Percentiles rank a stretch among this genome's conserved stretches.
Evolutionary conservation across 2,329 filamentous ascomycete genomes (phyloP).

Genomic region (Metarhizium robertsii): DNA sequence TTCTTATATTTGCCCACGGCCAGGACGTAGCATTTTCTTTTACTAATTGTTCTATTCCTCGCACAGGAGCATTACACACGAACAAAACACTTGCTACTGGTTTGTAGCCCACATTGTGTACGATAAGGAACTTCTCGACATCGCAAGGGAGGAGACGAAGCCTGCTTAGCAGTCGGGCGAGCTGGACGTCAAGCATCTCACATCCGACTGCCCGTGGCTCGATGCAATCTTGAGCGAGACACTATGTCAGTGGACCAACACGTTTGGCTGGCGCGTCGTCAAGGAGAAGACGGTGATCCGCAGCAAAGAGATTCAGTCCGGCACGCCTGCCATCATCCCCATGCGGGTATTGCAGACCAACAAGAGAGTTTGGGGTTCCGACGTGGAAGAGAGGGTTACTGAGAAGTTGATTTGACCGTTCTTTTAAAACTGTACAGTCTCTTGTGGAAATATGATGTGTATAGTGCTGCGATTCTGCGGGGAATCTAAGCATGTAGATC

Average conservation of each 20-base stretch:
- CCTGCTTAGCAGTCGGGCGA: neutral
- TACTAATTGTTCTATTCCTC: too few species aligned
- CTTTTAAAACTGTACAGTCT: too few species aligned
- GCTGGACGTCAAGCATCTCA: neutral
- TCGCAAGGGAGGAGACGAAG: neutral
- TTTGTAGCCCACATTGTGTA: neutral
- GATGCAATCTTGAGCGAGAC: neutral
- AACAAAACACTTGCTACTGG: constrained; percentile 1
- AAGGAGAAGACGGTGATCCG: neutral
- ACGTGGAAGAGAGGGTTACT: neutral
- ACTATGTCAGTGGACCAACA: neutral
- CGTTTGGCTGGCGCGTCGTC: neutral
- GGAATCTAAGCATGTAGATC: too few species aligned
- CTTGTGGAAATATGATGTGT: too few species aligned
- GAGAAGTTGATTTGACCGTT: too few species aligned
- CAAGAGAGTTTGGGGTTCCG: neutral
- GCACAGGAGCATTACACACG: neutral
- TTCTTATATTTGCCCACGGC: too few species aligned
- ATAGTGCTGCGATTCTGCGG: too few species aligned
- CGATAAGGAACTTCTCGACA: neutral
- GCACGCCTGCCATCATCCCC: neutral
- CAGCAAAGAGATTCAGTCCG: neutral
- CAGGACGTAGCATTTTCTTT: too few species aligned
- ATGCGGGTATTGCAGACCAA: neutral
- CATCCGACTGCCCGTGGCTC: neutral